Base-by-base conservation (phyloP, 306 rosid species). In the Trifolium repens region DNA sequence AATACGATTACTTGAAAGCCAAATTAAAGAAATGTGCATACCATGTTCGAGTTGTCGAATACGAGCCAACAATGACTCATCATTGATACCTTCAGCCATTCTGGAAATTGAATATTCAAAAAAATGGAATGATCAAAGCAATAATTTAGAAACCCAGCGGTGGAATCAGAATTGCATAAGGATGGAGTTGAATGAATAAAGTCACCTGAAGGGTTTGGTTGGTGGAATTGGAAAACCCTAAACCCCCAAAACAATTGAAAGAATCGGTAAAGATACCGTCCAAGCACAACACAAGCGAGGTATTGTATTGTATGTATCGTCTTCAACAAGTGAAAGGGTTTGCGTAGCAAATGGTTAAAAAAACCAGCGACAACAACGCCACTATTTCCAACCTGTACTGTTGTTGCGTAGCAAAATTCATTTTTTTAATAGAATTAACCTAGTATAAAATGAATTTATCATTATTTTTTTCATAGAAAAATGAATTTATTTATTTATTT, bases 21-120 rank as follows among this genome's bases (percentile, higher is more conserved):
- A 79, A 61, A 43, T 70, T 67, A 72, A 63, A 39, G 30, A 63
- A 65, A 34, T 66, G 63, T 9, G 58, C 69, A 72, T 84, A 94
- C 98, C 98, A 12, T 78, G 87, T 83, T 94, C 96, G 85, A 94
- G 72, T 79, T 84, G 91, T 73, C 75, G 88, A 77, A 90, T 91
- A 55, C 90, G 94, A 71, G 90, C 75, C 76, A 81, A 34, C 85
- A 78, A 69, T 1, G 92, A 72, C 8, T 86, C 93, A 8, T 73
- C 81, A 69, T 55, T 57, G 3, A 52, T 39, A 66, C 30, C 80
- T 74, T 76, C 86, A 53, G 84, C 77, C 90, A 87, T 87, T 76
- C 90, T 79, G 82, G 17, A 37, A 44, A 44, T 15, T 43, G 15
- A 32, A 32, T 30, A 30, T 30, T 0, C 34, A 42, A 68, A 35